Evolutionary conservation across 371 early-diverging fungal species (phyloP).

Genomic region (Lichtheimia ornata): DNA sequence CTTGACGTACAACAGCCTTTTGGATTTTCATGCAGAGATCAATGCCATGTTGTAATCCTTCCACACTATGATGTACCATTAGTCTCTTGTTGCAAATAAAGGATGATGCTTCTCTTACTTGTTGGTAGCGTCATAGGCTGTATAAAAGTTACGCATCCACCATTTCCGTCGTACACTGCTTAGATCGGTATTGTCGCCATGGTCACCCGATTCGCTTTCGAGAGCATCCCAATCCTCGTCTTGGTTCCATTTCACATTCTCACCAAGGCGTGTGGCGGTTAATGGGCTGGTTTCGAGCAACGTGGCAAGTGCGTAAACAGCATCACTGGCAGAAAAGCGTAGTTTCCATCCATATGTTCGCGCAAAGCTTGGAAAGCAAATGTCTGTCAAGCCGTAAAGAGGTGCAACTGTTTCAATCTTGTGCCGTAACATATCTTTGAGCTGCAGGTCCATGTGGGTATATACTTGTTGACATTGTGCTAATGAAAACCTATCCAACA

Average conservation of each 20-base stretch:
- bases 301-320: conserved; percentile 77
- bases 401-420: conserved; percentile 75
- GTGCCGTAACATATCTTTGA: conserved; percentile 64
- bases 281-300: conserved; percentile 68
- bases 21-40: conserved; percentile 75
- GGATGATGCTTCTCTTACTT: conserved; percentile 19
- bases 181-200: conserved; percentile 15
- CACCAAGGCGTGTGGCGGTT: conserved; percentile 46
- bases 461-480: conserved; percentile 72
- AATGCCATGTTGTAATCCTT: conserved; percentile 67
- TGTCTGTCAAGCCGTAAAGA: conserved; percentile 76
- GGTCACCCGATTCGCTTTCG: conserved; percentile 14
- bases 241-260: conserved; percentile 32
- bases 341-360: conserved; percentile 80
- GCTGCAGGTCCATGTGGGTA: conserved; percentile 79
- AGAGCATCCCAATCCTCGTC: conserved; percentile 33
- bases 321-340: conserved; percentile 78
- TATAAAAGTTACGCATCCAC: conserved; percentile 82
- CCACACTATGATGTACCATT: conserved; percentile 33
- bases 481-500: conserved; percentile 58
- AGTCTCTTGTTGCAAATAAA: neutral
- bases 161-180: conserved; percentile 33
- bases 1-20: conserved; percentile 72
- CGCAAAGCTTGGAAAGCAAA: conserved; percentile 79
- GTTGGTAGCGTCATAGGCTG: conserved; percentile 83